Percentiles rank a stretch among this genome's conserved stretches.
These are phyloP conservation scores for Straminergon stramineum DNA, from an alignment of 225 moss, liverwort and hornwort species.

Conservation along the genomic window DNA sequence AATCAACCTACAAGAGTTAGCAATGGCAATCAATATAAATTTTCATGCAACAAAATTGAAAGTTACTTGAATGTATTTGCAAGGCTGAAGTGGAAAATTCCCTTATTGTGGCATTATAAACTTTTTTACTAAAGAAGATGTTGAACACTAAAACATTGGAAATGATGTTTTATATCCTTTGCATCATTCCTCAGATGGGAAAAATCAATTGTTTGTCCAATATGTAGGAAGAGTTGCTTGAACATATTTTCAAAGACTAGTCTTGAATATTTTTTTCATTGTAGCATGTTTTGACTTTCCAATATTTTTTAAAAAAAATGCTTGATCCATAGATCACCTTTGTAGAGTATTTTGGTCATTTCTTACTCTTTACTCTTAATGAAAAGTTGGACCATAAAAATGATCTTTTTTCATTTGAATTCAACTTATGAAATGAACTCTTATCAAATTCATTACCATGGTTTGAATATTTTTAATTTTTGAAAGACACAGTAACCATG, in stretches of 20 bases:
- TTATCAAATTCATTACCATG: not conserved
- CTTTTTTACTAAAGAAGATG: not conserved
- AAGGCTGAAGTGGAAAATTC: not conserved
- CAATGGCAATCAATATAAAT: not conserved
- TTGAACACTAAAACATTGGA: not conserved
- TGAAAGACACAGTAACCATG: rapidly evolving
- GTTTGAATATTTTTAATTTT: not conserved
- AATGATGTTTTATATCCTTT: not conserved
- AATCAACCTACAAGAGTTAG: not conserved
- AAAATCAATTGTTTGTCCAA: not conserved
- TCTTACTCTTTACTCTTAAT: too few species aligned
- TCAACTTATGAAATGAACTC: not conserved
- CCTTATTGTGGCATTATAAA: not conserved
- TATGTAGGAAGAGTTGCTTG: not conserved
- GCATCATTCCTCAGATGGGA: not conserved
- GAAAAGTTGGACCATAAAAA: not conserved
- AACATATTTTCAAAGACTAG: not conserved
- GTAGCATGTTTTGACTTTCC: not conserved
- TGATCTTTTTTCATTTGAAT: not conserved
- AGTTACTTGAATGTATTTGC: not conserved
- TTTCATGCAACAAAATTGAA: not conserved
- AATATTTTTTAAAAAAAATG: not conserved
- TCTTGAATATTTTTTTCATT: not conserved
- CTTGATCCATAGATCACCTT: not conserved
- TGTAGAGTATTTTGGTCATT: too few species aligned